Evolutionary conservation across 2,329 filamentous ascomycete genomes (phyloP).

Genomic region (Fonsecaea multimorphosa): DNA sequence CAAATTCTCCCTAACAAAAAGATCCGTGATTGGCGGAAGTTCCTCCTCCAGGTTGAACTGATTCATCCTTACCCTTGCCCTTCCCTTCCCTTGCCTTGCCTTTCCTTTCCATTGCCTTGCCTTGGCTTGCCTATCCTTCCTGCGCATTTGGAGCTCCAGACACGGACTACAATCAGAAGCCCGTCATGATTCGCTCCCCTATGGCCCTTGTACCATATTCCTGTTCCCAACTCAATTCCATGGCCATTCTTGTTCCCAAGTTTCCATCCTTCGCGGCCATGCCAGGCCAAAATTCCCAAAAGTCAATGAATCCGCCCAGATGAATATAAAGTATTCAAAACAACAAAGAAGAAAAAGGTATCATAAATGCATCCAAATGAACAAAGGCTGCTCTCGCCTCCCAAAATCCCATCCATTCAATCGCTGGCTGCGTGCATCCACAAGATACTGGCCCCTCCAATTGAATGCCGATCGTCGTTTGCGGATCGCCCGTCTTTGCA

Average conservation of each 20-base stretch:
- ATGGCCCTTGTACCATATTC: background rate
- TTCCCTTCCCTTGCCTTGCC: background rate
- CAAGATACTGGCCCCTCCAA: background rate
- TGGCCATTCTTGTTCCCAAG: background rate
- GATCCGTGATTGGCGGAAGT: conserved; percentile 1
- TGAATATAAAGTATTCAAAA: background rate
- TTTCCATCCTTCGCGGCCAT: background rate
- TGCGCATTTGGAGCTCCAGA: background rate
- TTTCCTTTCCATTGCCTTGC: background rate
- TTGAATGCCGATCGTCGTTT: background rate
- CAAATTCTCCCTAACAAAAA: background rate
- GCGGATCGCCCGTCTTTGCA: background rate
- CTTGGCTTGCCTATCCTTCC: background rate
- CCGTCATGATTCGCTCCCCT: background rate
- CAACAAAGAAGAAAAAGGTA: conserved; percentile 1
- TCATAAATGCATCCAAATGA: background rate
- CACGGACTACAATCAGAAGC: background rate
- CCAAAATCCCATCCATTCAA: background rate
- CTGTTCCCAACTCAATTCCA: background rate
- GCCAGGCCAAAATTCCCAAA: conserved; percentile 2
- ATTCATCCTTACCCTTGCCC: background rate
- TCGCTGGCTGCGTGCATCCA: background rate
- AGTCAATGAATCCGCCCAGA: background rate
- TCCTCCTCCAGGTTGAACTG: background rate
- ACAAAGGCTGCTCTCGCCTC: background rate